Evolutionary conservation across 192 early-diverging fungal genomes (phyloP).

Genomic region (Coemansia sp.): DNA sequence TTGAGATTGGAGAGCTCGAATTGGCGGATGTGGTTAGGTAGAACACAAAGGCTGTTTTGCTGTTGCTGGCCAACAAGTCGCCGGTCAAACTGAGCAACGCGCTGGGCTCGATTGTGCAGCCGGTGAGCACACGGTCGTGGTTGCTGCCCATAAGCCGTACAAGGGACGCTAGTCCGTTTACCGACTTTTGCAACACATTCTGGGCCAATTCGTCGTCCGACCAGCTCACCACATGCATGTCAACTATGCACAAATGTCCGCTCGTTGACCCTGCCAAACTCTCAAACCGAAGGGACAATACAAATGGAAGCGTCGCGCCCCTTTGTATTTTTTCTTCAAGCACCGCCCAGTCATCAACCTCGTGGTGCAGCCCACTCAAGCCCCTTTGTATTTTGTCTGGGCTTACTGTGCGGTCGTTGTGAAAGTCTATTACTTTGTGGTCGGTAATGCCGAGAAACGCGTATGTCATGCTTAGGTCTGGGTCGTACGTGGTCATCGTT

Average conservation of each 20-base stretch:
- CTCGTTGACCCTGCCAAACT: constrained; percentile 43
- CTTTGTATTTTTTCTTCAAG: constrained; percentile 35
- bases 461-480: constrained; percentile 48
- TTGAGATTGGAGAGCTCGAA: constrained; percentile 13
- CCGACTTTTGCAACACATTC: constrained; percentile 33
- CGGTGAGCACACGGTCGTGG: constrained; percentile 40
- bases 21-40: constrained; percentile 36
- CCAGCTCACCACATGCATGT: constrained; percentile 43
- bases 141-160: constrained; percentile 27
- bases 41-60: constrained; percentile 49
- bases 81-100: constrained; percentile 29
- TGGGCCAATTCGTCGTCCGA: constrained; percentile 4
- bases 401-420: constrained; percentile 34
- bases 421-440: constrained; percentile 42
- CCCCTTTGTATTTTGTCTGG: constrained; percentile 23
- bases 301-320: constrained; percentile 46
- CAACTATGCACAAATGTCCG: constrained; percentile 45
- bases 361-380: constrained; percentile 44
- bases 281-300: constrained; percentile 50
- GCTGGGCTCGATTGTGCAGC: constrained; percentile 28
- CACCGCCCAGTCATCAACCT: constrained; percentile 50
- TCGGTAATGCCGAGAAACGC: constrained; percentile 50
- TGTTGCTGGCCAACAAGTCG: constrained; percentile 45
- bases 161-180: constrained; percentile 23
- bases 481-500: constrained; percentile 30